Conservation (phyloP, 352 stramenopile genomes). For the Phytophthora quininea region DNA sequence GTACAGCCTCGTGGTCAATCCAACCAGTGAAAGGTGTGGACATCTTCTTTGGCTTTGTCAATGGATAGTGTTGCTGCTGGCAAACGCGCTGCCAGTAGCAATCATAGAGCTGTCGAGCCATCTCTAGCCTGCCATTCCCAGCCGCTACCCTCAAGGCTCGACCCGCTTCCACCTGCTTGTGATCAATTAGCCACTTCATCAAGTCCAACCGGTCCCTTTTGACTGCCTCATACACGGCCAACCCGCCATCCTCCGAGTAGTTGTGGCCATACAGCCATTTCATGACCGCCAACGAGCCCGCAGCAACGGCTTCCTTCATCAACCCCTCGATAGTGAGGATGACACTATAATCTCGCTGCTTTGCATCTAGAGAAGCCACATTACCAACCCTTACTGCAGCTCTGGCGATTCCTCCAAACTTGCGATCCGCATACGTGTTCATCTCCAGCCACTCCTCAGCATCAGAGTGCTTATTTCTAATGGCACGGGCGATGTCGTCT, state of each 20-base stretch:
- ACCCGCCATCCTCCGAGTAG: constrained; percentile 1
- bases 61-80: neutral
- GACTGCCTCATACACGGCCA: neutral
- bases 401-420: neutral
- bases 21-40: neutral
- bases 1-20: neutral
- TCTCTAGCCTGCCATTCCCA: neutral
- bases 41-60: neutral
- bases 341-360: neutral
- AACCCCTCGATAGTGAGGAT: neutral
- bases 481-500: neutral
- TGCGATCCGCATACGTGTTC: constrained; percentile 1
- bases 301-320: constrained; percentile 1
- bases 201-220: neutral
- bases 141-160: constrained; percentile 1
- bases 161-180: constrained; percentile 10
- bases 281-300: neutral
- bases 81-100: neutral
- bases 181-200: constrained; percentile 8
- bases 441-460: constrained; percentile 1
- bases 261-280: constrained; percentile 10
- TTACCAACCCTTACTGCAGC: neutral
- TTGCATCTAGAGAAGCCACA: constrained; percentile 2
- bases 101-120: constrained; percentile 2
- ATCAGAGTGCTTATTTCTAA: neutral